Base-by-base conservation (phyloP, 306 rosid species). In the Fragaria vesca region DNA sequence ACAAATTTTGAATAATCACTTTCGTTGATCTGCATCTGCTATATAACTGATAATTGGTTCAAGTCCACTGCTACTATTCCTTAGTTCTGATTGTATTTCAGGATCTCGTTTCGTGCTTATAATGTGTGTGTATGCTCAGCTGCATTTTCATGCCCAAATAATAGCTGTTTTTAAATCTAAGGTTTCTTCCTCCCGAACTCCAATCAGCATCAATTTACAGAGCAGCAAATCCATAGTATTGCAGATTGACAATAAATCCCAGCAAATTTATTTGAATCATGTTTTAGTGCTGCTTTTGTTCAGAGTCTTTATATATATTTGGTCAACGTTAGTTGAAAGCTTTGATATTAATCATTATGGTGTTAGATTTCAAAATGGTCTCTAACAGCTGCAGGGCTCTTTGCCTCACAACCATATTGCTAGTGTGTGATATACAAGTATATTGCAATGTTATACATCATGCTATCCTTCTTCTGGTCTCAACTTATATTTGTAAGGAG, bases 171-270 rank as follows among this genome's bases (percentile, higher is more conserved):
- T 36, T 78, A 34, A 66, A 83, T 78, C 48, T 48, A 36, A 52
- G 58, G 58, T 46, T 73, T 40, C 3, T 75, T 68, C 51, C 51
- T 74, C 30, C n/a, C n/a, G n/a, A n/a, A n/a, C n/a, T n/a, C n/a
- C n/a, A n/a, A n/a, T n/a, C n/a, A n/a, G n/a, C n/a, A n/a, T n/a
- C n/a, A n/a, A n/a, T n/a, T n/a, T n/a, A n/a, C n/a, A n/a, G n/a
- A n/a, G n/a, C n/a, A n/a, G n/a, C n/a, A n/a, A n/a, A n/a, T n/a
- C n/a, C n/a, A 95, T 95, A 70, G 79, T 92, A 60, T 77, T 95
- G 85, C 99, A 89, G 91, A 95, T 95, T 78, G 99, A 95, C 81
- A 91, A 91, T 73, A 95, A 93, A 81, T 88, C 96, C 20, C 97
- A 95, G 76, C 97, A 73, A 17, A 38, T 30, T 18, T 24, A 57